Evolutionary conservation across 2,329 filamentous ascomycete genomes (phyloP).

Genomic region (Clonostachys rhizophaga): DNA sequence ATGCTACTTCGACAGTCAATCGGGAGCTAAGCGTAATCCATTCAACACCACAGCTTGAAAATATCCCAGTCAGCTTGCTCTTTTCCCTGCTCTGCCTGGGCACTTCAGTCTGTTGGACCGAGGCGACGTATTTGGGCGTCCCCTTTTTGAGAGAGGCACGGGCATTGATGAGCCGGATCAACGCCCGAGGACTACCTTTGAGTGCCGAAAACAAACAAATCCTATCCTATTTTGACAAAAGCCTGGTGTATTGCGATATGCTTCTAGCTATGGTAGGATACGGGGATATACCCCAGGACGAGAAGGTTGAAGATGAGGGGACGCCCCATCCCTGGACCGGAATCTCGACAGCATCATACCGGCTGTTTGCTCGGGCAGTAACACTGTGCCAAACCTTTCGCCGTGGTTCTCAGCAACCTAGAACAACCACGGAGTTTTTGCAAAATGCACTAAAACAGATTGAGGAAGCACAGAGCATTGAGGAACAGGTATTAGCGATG

Average conservation of each 20-base stretch:
- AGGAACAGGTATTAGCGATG: conserved; percentile 23
- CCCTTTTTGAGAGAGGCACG: conserved; percentile 23
- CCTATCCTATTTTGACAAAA: conserved; percentile 27
- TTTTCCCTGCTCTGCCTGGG: conserved; percentile 32
- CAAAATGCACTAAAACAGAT: conserved; percentile 16
- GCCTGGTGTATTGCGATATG: conserved; percentile 32
- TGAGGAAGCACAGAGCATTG: conserved; percentile 24
- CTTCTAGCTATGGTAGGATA: conserved; percentile 25
- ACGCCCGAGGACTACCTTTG: conserved; percentile 7
- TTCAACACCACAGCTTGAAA: conserved; percentile 6
- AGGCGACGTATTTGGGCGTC: conserved; percentile 21
- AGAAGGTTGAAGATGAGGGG: too few species aligned
- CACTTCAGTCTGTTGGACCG: conserved; percentile 32
- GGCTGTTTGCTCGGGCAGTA: conserved; percentile 24
- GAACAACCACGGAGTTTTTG: conserved; percentile 12
- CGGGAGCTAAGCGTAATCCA: conserved; percentile 20
- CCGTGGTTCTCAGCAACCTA: conserved; percentile 11
- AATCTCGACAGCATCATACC: conserved; percentile 22
- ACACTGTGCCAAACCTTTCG: conserved; percentile 27
- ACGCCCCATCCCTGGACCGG: conserved; percentile 30
- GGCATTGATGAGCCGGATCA: conserved; percentile 15
- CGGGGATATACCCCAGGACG: background rate
- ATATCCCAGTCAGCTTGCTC: conserved; percentile 24
- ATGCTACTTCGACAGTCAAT: conserved; percentile 24
- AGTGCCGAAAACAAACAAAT: conserved; percentile 15